These are phyloP conservation scores for Sporothrix brunneoviolacea DNA, from an alignment of 2,329 filamentous ascomycete species.

Conservation along the genomic window DNA sequence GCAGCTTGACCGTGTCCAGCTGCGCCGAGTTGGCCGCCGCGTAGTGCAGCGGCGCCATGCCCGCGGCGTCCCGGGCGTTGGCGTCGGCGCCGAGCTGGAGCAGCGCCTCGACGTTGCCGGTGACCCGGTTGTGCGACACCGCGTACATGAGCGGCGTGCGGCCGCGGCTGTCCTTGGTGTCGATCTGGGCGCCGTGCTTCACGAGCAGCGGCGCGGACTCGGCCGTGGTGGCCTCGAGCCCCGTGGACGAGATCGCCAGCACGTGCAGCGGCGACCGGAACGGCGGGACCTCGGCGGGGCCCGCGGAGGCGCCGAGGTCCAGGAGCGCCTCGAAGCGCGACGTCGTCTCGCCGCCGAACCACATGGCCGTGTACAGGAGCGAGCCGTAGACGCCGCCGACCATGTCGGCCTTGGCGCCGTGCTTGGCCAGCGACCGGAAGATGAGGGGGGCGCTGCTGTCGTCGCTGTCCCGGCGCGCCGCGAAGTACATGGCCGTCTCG, in stretches of 20 bases:
- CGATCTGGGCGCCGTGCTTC: slow-evolving; percentile 4
- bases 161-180: slow-evolving; percentile 8
- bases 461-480: neutral
- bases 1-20: neutral
- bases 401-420: slow-evolving; percentile 8
- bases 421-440: slow-evolving; percentile 4
- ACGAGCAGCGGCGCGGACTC: neutral
- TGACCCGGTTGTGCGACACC: neutral
- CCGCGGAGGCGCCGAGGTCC: slow-evolving; percentile 7
- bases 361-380: slow-evolving; percentile 13
- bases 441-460: neutral
- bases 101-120: neutral
- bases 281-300: neutral
- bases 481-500: neutral
- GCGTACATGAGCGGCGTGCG: slow-evolving; percentile 15
- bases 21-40: neutral
- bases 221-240: neutral
- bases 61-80: neutral
- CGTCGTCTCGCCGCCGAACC: neutral
- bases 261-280: slow-evolving; percentile 4
- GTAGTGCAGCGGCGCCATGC: slow-evolving; percentile 1
- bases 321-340: slow-evolving; percentile 3
- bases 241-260: neutral
- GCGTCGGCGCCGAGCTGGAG: slow-evolving; percentile 11
- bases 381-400: slow-evolving; percentile 6